Evolutionary conservation across 257 asterid species (phyloP).

Genomic region (Dorcoceras hygrometricum): DNA sequence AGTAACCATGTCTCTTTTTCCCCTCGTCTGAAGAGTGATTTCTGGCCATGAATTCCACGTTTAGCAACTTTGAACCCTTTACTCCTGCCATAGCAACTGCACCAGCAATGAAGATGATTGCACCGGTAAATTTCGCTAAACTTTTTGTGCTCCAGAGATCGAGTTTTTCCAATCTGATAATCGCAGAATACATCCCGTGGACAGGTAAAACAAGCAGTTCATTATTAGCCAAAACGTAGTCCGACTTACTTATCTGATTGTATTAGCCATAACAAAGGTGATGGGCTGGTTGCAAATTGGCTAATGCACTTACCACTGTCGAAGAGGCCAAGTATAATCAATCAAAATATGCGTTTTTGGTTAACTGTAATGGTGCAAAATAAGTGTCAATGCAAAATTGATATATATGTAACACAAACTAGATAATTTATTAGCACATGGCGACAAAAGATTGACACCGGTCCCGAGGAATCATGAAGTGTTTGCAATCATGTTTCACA

Average conservation of each 20-base stretch:
- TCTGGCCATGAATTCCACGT: slow-evolving; percentile 36
- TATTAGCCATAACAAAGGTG: slow-evolving; percentile 35
- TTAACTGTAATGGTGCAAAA: slow-evolving; percentile 35
- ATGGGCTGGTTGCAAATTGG: slow-evolving; percentile 35
- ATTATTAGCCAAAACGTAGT: no score
- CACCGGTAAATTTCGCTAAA: slow-evolving; percentile 48
- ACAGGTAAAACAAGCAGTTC: not conserved
- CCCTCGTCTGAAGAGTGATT: slow-evolving; percentile 24
- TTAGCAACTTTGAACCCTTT: slow-evolving; percentile 70
- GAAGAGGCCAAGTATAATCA: slow-evolving; percentile 40
- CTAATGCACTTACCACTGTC: slow-evolving; percentile 40
- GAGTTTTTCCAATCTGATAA: slow-evolving; percentile 54
- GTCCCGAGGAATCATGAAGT: no score
- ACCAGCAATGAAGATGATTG: slow-evolving; percentile 55
- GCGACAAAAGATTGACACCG: no score
- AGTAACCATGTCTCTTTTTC: slow-evolving; percentile 49
- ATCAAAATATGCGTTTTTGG: slow-evolving; percentile 36
- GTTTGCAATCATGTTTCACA: no score
- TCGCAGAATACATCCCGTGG: not conserved
- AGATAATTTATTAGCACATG: no score
- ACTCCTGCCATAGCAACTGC: slow-evolving; percentile 60
- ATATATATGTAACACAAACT: no score
- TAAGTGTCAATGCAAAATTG: no score
- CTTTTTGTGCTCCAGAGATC: slow-evolving; percentile 48
- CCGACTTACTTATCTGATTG: slow-evolving; percentile 25